Evolutionary conservation across 2,329 filamentous ascomycete species (phyloP), one percentile per base, ranked within the genome.

Genomic region (Aspergillus viridinutans): DNA sequence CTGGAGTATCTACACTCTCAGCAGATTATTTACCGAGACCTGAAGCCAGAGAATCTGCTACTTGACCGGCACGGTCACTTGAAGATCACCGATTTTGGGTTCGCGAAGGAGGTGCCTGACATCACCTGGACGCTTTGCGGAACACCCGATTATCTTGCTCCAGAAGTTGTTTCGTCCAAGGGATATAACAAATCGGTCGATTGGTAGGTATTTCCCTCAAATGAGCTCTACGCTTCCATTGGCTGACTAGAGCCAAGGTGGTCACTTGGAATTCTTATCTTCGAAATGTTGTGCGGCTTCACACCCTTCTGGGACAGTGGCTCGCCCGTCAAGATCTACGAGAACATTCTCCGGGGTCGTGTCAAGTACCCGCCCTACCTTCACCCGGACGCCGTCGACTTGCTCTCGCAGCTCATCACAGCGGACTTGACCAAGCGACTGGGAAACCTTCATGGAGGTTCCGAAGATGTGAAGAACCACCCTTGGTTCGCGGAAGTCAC

Each of bases 111-210:
- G 65, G 94, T 99, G 26, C 92, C 92, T 17, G 94, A 99, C 81
- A 97, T 97, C 77, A 99, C 94, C 45, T 99, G 94, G 94, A 99
- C 94, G 26, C 83, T 99, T 45, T 99, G 94, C 72, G 94, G 94
- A 59, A 99, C 94, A 12, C 94, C 94, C 6, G 94, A 99, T 76
- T 99, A 99, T 73, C 85, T 99, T 38, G 94, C 94, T 0, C 94
- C 94, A 0, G 94, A 99, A 77, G 94, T 99, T 14, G 94, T 99
- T n/a, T 92, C 92, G 58, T 97, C 93, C 74, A 97, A 97, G 78
- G 94, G 94, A 53, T 99, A 99, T 81, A 99, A 99, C 81, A 99
- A 97, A 76, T 97, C 93, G 43, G 94, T 99, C 20, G 94, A 99
- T 74, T 99, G 94, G 94, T 97, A 79, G 79, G 90, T 78, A 49